Conservation (phyloP, 225 moss, liverwort and hornwort species). For the Pseudisothecium myosuroides region DNA sequence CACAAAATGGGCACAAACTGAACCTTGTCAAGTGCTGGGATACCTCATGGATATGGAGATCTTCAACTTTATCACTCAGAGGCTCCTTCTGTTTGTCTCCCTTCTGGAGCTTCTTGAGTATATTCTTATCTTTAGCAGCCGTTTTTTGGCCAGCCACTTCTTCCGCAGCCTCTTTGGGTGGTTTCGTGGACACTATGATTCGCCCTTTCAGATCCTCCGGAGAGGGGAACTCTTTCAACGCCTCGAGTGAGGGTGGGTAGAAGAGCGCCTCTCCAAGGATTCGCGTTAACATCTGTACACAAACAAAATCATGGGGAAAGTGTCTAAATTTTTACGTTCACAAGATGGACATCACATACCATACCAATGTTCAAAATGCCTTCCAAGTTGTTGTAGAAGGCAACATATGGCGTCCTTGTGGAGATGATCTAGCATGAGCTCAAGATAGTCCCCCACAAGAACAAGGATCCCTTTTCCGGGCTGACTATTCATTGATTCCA, state of each 20-base stretch:
- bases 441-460: background rate
- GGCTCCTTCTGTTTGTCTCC: conserved; percentile 21
- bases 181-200: conserved; percentile 85
- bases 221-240: conserved; percentile 40
- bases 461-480: background rate
- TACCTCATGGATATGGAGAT: conserved; percentile 18
- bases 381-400: background rate
- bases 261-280: conserved; percentile 43
- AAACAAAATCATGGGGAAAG: background rate
- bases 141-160: background rate
- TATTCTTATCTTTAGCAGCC: background rate
- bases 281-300: conserved; percentile 29
- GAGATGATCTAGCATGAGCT: background rate
- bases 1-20: background rate
- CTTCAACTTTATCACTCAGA: conserved; percentile 28
- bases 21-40: background rate
- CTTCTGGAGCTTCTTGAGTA: conserved; percentile 4
- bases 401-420: background rate
- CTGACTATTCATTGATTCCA: background rate
- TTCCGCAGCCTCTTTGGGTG: conserved; percentile 36
- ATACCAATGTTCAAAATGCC: background rate
- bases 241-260: conserved; percentile 18
- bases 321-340: background rate
- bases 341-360: background rate
- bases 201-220: conserved; percentile 49